Conservation (phyloP, 257 asterid species). For the Anisodus tanguticus region DNA sequence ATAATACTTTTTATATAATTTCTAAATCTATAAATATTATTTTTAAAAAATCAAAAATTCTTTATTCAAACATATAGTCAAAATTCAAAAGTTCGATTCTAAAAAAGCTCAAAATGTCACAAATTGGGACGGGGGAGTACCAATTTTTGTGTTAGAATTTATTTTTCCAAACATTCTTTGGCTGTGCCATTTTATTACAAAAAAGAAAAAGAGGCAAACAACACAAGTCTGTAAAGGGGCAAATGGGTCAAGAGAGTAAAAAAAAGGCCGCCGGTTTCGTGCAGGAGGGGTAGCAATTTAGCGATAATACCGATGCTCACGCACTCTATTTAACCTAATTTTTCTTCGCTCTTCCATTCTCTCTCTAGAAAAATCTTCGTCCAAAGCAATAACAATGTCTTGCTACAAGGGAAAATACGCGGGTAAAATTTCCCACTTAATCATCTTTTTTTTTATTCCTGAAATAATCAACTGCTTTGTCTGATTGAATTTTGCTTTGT, state of each 20-base stretch:
- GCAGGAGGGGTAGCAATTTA: conserved; percentile 57
- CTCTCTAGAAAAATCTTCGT: neutral
- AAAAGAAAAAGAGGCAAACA: no score
- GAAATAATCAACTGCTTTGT: neutral
- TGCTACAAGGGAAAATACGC: conserved; percentile 85
- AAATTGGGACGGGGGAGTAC: no score
- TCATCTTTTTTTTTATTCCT: neutral
- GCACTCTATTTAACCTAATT: conserved; percentile 1
- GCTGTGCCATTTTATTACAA: no score
- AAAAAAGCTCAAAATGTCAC: no score
- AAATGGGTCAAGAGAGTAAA: neutral
- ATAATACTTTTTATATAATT: no score
- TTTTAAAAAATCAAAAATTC: no score
- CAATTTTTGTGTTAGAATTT: no score
- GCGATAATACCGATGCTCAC: conserved; percentile 46
- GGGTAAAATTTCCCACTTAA: conserved; percentile 43
- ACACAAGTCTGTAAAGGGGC: neutral
- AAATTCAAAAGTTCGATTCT: no score
- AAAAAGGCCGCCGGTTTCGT: conserved; percentile 37
- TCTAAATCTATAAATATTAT: no score
- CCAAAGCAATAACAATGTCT: conserved; percentile 52
- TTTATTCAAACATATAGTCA: no score
- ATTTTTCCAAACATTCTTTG: no score
- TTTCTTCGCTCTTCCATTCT: neutral
- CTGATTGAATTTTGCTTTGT: neutral